These are phyloP conservation scores for Suillus americanus DNA, from an alignment of 768 basidiomycete genomes.

Conservation along the genomic window DNA sequence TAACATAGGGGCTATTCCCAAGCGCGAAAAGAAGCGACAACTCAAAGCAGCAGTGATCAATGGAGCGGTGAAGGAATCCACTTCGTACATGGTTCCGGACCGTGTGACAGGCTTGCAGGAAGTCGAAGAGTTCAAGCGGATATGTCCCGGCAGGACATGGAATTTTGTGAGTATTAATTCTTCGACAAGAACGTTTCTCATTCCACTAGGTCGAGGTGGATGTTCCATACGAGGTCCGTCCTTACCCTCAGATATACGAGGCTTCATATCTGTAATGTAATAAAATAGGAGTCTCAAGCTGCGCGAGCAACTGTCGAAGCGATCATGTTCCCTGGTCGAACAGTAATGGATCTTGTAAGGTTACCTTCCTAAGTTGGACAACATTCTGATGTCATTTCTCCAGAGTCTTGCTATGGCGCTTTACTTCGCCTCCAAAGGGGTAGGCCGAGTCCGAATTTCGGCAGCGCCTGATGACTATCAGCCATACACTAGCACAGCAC, in stretches of 20 bases:
- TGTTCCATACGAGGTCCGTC: constrained; percentile 70
- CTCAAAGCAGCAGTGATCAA: constrained; percentile 7
- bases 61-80: constrained; percentile 10
- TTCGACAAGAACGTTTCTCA: constrained; percentile 2
- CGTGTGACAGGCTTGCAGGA: constrained; percentile 78
- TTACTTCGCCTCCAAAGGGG: constrained; percentile 87
- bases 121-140: constrained; percentile 66
- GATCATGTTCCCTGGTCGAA: constrained; percentile 75
- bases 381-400: constrained; percentile 6
- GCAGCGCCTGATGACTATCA: constrained; percentile 30
- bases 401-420: constrained; percentile 91
- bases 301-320: constrained; percentile 58
- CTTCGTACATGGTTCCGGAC: constrained; percentile 83
- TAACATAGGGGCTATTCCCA: constrained; percentile 44
- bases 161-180: constrained; percentile 65
- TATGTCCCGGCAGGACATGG: constrained; percentile 85
- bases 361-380: not conserved
- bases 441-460: constrained; percentile 52
- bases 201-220: constrained; percentile 75
- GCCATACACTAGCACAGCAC: constrained; percentile 71
- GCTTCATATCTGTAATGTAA: constrained; percentile 12
- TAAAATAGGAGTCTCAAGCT: constrained; percentile 61
- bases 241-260: not conserved
- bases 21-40: constrained; percentile 40
- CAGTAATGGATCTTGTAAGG: constrained; percentile 89